Percentiles rank a stretch among this genome's conserved stretches.
These are phyloP conservation scores for Chrysoporthe cubensis DNA, from an alignment of 2,329 filamentous ascomycete species.

Conservation along the genomic window DNA sequence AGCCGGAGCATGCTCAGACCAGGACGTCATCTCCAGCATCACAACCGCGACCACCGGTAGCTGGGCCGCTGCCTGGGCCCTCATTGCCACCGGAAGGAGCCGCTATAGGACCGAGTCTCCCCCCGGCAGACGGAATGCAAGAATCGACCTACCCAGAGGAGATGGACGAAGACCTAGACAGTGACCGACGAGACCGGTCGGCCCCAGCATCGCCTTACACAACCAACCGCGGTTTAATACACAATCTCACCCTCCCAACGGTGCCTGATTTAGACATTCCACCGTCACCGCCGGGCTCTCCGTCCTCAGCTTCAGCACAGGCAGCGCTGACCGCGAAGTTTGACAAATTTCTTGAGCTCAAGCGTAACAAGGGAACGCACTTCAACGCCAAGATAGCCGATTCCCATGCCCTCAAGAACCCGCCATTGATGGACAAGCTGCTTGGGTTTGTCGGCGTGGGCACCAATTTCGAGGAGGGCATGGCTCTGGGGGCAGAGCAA, in stretches of 20 bases:
- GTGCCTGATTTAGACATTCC: conserved; percentile 76
- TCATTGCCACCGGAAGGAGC: conserved; percentile 4
- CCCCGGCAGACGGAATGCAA: conserved; percentile 23
- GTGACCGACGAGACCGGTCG: conserved; percentile 6
- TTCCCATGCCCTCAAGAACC: conserved; percentile 71
- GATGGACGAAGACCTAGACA: conserved; percentile 15
- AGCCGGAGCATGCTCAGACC: not conserved
- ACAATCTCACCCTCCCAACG: conserved; percentile 74
- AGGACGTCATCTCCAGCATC: conserved; percentile 2
- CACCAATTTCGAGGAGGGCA: conserved; percentile 39
- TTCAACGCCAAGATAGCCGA: conserved; percentile 76
- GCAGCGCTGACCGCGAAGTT: conserved; percentile 65
- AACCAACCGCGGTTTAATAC: conserved; percentile 64
- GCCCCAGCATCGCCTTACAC: conserved; percentile 67
- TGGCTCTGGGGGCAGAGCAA: conserved; percentile 56
- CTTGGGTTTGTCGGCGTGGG: conserved; percentile 65
- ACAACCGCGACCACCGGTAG: conserved; percentile 5
- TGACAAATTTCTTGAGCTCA: conserved; percentile 74
- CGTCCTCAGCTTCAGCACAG: conserved; percentile 31
- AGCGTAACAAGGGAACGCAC: conserved; percentile 70
- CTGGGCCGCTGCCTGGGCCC: conserved; percentile 9
- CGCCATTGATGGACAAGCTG: conserved; percentile 72
- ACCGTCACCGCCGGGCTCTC: conserved; percentile 63
- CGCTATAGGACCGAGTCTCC: conserved; percentile 28
- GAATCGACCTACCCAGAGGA: conserved; percentile 29